Base-by-base conservation (phyloP, 495 filamentous ascomycete genomes). In the Xylaria curta region DNA sequence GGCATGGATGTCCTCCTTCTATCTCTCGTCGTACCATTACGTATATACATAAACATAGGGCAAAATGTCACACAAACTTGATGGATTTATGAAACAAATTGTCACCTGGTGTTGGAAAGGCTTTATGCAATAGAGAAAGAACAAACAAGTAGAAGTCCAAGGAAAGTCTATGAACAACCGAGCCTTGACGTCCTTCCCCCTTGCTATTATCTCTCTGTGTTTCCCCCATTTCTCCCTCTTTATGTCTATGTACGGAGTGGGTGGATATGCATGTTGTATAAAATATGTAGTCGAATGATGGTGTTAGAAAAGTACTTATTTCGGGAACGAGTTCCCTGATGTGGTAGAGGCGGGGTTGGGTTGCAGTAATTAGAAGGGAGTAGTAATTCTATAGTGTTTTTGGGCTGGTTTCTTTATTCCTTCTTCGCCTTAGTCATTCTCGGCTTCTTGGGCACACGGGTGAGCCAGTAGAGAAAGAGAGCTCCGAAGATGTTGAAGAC, bases 401-500 rank as follows among this genome's bases (percentile, higher is more conserved):
- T 60, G 1, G 17, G 58, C 9, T 36, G 26, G 17, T 49, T 49
- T 42, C 21, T 74, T 71, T 77, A 77, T 54, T 76, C 77, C 49
- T 76, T 76, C 74, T 79, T 79, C 38, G 73, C 7, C 70, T 79
- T 79, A 74, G 86, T 81, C 77, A 85, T 84, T 67, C 87, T 84
- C 72, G 84, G 75, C 24, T 69, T 73, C 86, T 94, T 94, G 19
- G 93, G 92, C 64, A 97, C 91, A 7, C 94, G 84, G 8, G 88
- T 86, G 66, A 94, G 78, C 91, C 92, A 97, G 81, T 97, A 97
- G 21, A 97, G 76, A 53, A 86, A 83, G 24, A 95, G 76, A 0
- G 93, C 94, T 28, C 79, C 90, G n/a, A 82, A 75, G 69, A 94
- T 81, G 78, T 97, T 97, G 81, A 96, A 93, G n/a, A 86, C 80